These are phyloP conservation scores for Cryoendolithus antarcticus DNA, from an alignment of 2,329 filamentous ascomycete species.

Conservation along the genomic window DNA sequence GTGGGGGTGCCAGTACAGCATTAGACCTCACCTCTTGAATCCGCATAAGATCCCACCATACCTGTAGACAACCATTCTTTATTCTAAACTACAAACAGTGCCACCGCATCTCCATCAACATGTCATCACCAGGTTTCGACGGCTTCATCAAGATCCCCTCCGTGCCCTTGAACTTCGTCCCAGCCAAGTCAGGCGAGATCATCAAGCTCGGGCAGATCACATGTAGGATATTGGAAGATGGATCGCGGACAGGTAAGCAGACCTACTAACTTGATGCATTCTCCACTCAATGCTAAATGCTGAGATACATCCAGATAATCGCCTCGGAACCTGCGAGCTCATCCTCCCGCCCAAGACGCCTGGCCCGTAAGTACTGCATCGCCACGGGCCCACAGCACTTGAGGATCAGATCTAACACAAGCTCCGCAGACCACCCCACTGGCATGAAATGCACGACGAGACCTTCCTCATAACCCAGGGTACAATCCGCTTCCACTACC, in stretches of 20 bases:
- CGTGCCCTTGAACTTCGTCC: constrained; percentile 36
- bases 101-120: no score
- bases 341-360: constrained; percentile 36
- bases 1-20: no score
- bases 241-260: constrained; percentile 33
- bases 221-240: constrained; percentile 41
- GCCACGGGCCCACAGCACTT: no score
- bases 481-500: constrained; percentile 39
- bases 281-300: no score
- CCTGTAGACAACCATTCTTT: no score
- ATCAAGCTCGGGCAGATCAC: constrained; percentile 38
- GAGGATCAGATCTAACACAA: no score
- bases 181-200: constrained; percentile 36
- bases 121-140: constrained; percentile 3
- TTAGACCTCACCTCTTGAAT: no score
- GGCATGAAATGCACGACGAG: constrained; percentile 48
- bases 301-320: constrained; percentile 27
- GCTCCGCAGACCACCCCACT: constrained; percentile 35
- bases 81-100: no score
- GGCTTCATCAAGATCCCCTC: constrained; percentile 24
- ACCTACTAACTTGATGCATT: no score
- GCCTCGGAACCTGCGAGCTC: constrained; percentile 36
- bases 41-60: no score
- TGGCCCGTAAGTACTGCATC: no score
- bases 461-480: constrained; percentile 44